Conservation (phyloP, 1,139 yeast species). For the Kodamaea arcana region DNA sequence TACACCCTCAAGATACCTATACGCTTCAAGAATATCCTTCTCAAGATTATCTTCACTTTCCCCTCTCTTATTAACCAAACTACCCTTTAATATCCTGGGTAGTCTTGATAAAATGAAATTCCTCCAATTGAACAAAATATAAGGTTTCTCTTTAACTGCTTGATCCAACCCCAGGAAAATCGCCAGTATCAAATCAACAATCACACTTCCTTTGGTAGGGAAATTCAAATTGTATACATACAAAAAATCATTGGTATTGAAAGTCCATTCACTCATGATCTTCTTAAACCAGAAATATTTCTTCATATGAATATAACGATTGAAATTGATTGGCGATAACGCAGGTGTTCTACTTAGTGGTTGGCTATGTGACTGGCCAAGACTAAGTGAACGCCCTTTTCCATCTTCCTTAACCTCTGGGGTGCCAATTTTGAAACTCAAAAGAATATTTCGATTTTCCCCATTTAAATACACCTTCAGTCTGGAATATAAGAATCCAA, state of each 20-base stretch:
- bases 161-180: conserved; percentile 19
- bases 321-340: conserved; percentile 4
- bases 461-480: conserved; percentile 4
- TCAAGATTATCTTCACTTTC: conserved; percentile 9
- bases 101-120: conserved; percentile 31
- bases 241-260: conserved; percentile 13
- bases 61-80: background rate
- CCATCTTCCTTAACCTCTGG: background rate
- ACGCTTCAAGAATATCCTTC: conserved; percentile 13
- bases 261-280: conserved; percentile 24
- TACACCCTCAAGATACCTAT: too few relatives aligned
- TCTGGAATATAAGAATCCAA: conserved; percentile 7
- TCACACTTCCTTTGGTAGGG: conserved; percentile 7
- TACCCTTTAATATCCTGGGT: conserved; percentile 18
- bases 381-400: background rate
- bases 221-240: conserved; percentile 10
- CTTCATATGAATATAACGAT: conserved; percentile 16
- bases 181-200: conserved; percentile 20
- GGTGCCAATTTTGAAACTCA: conserved; percentile 3
- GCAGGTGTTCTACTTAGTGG: too few relatives aligned
- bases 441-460: conserved; percentile 4
- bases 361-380: too few relatives aligned
- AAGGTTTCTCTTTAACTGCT: conserved; percentile 17
- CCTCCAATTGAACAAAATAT: conserved; percentile 31
- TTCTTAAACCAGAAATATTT: conserved; percentile 29